These are phyloP conservation scores for Ogataea hybrid DNA, from an alignment of 1,139 yeast genomes.

Conservation along the genomic window DNA sequence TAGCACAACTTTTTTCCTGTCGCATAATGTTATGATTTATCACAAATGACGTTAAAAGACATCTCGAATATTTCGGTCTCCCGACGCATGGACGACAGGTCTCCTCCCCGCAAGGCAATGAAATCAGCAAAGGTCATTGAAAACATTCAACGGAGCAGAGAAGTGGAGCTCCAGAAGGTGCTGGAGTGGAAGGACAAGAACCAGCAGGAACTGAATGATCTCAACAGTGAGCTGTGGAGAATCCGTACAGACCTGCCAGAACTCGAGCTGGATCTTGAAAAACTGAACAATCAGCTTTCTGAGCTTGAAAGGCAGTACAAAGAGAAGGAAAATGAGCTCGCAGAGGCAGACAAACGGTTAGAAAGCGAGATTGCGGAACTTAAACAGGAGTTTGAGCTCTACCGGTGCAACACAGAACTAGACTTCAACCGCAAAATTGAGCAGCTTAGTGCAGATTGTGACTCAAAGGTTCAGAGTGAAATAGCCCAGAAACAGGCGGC, in stretches of 20 bases:
- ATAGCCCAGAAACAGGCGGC: slow-evolving; percentile 12
- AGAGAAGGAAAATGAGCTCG: slow-evolving; percentile 17
- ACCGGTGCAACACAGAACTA: slow-evolving; percentile 15
- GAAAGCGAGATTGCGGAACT: slow-evolving; percentile 13
- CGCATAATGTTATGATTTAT: slow-evolving; percentile 9
- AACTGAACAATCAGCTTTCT: slow-evolving; percentile 11
- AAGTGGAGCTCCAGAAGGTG: slow-evolving; percentile 13
- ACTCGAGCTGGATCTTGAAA: slow-evolving; percentile 24
- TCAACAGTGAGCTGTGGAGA: slow-evolving; percentile 22
- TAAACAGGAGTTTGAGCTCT: slow-evolving; percentile 12
- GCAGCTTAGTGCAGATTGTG: slow-evolving; percentile 18
- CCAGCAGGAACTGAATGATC: slow-evolving; percentile 14
- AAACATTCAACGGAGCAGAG: slow-evolving; percentile 13
- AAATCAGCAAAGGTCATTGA: slow-evolving; percentile 9
- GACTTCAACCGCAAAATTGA: slow-evolving; percentile 20
- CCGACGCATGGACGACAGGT: not conserved
- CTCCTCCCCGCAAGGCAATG: slow-evolving; percentile 8
- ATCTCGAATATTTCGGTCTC: slow-evolving; percentile 6
- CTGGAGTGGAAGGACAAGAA: slow-evolving; percentile 14
- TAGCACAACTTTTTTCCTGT: slow-evolving; percentile 7
- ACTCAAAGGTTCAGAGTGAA: slow-evolving; percentile 14
- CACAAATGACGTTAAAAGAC: slow-evolving; percentile 8
- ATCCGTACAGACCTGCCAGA: slow-evolving; percentile 26
- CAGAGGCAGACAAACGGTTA: slow-evolving; percentile 11
- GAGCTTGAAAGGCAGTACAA: slow-evolving; percentile 16